Base-by-base conservation (phyloP, 2,329 filamentous ascomycete genomes). In the Helminthosporium solani region DNA sequence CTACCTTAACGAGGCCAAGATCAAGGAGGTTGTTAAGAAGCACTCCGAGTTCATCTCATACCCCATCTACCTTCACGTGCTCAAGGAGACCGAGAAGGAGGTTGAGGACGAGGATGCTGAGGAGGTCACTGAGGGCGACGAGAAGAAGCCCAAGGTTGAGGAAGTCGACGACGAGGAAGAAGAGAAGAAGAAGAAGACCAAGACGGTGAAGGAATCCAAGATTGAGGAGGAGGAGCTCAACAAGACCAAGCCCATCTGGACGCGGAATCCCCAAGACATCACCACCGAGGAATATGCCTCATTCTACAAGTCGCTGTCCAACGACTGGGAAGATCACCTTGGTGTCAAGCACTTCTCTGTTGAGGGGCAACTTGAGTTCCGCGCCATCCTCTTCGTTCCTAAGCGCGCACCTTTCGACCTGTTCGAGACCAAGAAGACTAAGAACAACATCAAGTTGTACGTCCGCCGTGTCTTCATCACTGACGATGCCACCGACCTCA, bases 401-500 rank as follows among this genome's bases (percentile, higher is more conserved):
- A 97, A 99, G 89, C 92, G 94, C 70, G 94, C 94, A 76, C 94
- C 94, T 67, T 99, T 99, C 76, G 94, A 99, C 72, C 88, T 99
- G 55, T 99, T 99, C 75, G 94, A 99, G 88, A 96, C 92, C 74
- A 99, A 99, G 90, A 96, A 96, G 88, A 96, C 92, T 73, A 99
- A 99, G 90, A 99, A 97, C 88, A 99, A 99, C 88, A 97, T 99
- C 85, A 99, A 99, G 87, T 87, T 99, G 67, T 99, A 99, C 80
- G 94, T 99, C 71, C 92, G 94, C 75, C 94, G 94, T 75, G 94
- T 99, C 77, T 99, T 99, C 88, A 99, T 99, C 83, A 99, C 94
- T 52, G 94, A 99, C 64, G 94, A 99, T 75, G 94, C 94, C 66
- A 97, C 94, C 65, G 94, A 99, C 74, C 87, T 99, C 78, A 95